Evolutionary conservation across 1,139 yeast species (phyloP).

Genomic region (Cylindricascospora bacillispora): DNA sequence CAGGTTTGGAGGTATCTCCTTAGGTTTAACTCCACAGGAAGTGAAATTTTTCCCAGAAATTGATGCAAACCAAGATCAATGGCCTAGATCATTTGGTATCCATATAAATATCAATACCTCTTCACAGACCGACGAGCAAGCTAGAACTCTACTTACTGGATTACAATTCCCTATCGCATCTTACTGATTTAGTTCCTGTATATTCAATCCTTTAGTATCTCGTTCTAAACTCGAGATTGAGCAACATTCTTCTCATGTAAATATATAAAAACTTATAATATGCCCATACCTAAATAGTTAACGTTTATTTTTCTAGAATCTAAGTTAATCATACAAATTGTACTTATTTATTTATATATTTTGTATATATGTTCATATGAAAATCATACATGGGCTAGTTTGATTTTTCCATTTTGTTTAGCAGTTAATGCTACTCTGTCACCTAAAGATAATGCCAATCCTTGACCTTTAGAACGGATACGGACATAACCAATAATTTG

Average conservation of each 20-base stretch:
- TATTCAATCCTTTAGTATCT: not conserved
- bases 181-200: not conserved
- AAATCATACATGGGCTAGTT: slow-evolving; percentile 28
- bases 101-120: slow-evolving; percentile 76
- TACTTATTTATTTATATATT: slow-evolving; percentile 1
- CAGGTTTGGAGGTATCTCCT: slow-evolving; percentile 68
- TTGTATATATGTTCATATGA: not conserved
- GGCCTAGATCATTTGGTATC: slow-evolving; percentile 81
- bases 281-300: too few relatives aligned
- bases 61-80: slow-evolving; percentile 79
- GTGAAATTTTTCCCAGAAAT: slow-evolving; percentile 84
- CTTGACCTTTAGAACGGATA: slow-evolving; percentile 96
- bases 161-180: slow-evolving; percentile 69
- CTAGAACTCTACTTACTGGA: slow-evolving; percentile 74
- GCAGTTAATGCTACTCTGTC: slow-evolving; percentile 79
- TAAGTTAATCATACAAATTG: not conserved
- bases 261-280: too few relatives aligned
- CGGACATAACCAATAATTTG: slow-evolving; percentile 90
- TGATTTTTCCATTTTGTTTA: slow-evolving; percentile 37
- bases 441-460: slow-evolving; percentile 87
- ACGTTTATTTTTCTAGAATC: too few relatives aligned
- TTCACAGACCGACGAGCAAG: slow-evolving; percentile 85
- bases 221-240: too few relatives aligned
- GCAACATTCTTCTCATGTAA: too few relatives aligned
- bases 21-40: slow-evolving; percentile 72